A percentile compares a stretch with the other conserved stretches of the same genome.
These are phyloP conservation scores for Fusarium udum DNA, from an alignment of 2,329 filamentous ascomycete species.

Conservation along the genomic window DNA sequence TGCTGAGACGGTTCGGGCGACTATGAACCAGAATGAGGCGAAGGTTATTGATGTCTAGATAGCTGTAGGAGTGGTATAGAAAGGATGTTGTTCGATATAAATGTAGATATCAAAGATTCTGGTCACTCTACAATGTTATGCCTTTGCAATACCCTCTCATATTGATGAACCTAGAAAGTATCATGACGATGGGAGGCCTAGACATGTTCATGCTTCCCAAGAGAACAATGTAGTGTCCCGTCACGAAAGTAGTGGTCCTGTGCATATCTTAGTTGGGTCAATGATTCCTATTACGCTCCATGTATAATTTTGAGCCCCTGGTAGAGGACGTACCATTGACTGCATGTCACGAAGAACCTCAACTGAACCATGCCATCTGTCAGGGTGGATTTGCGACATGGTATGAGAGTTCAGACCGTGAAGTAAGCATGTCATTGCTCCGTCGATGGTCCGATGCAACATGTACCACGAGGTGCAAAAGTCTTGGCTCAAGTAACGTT, in stretches of 20 bases:
- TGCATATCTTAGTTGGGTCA: rapidly evolving
- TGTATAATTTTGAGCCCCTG: neutral
- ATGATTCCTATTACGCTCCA: too few species aligned
- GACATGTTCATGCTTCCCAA: rapidly evolving
- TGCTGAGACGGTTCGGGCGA: constrained; percentile 23
- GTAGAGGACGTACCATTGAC: neutral
- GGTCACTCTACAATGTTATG: neutral
- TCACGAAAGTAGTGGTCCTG: rapidly evolving
- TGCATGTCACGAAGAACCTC: rapidly evolving
- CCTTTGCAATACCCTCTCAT: too few species aligned
- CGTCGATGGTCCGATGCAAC: neutral
- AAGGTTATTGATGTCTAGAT: constrained; percentile 12
- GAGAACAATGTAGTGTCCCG: neutral
- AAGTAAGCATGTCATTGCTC: neutral
- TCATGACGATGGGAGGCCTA: neutral
- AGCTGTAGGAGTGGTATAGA: neutral
- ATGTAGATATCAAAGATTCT: neutral
- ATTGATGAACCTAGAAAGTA: neutral
- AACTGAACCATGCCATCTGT: neutral
- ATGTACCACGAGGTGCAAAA: neutral
- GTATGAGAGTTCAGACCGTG: neutral
- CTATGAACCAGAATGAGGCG: constrained; percentile 7
- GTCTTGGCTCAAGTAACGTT: neutral
- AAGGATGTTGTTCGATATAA: rapidly evolving
- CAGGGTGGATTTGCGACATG: too few species aligned